A percentile compares a stretch with the other conserved stretches of the same genome.
Conservation (phyloP, 257 asterid species). For the Parsonsia alboflavescens region DNA sequence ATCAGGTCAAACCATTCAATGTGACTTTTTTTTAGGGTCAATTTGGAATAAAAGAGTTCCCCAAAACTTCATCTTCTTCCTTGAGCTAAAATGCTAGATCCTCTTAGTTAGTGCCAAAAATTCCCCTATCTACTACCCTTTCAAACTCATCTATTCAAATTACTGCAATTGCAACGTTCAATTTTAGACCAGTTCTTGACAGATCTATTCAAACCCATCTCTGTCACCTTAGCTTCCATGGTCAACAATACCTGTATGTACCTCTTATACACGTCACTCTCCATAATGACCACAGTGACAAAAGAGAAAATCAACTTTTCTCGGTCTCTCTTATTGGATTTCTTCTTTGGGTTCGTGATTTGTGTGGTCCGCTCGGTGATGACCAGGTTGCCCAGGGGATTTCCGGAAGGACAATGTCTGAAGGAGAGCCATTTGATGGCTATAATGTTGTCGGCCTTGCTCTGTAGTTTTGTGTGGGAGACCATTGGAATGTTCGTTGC, state of each 20-base stretch:
- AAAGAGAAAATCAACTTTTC: slow-evolving; percentile 6
- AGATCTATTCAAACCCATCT: too few relatives aligned
- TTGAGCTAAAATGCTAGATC: too few relatives aligned
- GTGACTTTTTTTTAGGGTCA: too few relatives aligned
- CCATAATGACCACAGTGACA: slow-evolving; percentile 7
- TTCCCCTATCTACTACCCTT: too few relatives aligned
- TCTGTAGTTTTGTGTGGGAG: slow-evolving; percentile 36
- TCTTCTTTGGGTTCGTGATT: slow-evolving; percentile 11
- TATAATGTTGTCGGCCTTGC: slow-evolving; percentile 23
- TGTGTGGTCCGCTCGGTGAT: slow-evolving; percentile 33
- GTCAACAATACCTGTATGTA: slow-evolving; percentile 39
- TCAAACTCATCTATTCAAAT: too few relatives aligned
- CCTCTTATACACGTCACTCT: slow-evolving; percentile 2
- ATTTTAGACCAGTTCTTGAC: too few relatives aligned
- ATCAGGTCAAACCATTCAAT: too few relatives aligned
- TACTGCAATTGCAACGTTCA: too few relatives aligned
- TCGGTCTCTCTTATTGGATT: slow-evolving; percentile 8
- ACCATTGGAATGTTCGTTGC: slow-evolving; percentile 44
- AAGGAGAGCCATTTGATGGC: slow-evolving; percentile 42
- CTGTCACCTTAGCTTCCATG: slow-evolving; percentile 45
- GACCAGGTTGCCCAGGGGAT: slow-evolving; percentile 14
- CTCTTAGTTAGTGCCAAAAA: too few relatives aligned
- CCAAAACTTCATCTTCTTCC: too few relatives aligned
- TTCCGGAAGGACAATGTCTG: slow-evolving; percentile 38
- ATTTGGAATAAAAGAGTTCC: too few relatives aligned